These are phyloP conservation scores for Exophiala dermatitidis DNA, from an alignment of 2,329 filamentous ascomycete species.

Conservation along the genomic window DNA sequence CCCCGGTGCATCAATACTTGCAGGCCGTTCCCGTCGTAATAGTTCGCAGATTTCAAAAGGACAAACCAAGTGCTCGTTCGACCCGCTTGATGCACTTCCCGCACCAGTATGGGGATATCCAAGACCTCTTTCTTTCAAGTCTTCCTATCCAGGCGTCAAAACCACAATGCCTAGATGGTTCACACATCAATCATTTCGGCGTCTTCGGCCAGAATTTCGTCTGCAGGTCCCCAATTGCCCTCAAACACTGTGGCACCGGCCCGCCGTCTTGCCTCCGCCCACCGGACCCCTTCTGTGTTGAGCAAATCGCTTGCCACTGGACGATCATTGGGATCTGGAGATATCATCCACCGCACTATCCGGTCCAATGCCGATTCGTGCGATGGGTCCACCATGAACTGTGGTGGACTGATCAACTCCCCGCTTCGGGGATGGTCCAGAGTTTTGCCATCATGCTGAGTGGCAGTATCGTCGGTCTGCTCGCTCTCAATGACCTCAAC, in stretches of 20 bases:
- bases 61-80: neutral
- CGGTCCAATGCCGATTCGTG: conserved; percentile 72
- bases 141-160: conserved; percentile 14
- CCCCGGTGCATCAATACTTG: neutral
- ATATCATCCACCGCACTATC: conserved; percentile 82
- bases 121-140: neutral
- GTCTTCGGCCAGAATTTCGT: conserved; percentile 52
- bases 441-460: conserved; percentile 29
- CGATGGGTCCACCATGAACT: conserved; percentile 76
- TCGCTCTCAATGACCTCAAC: conserved; percentile 30
- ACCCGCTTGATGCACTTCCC: neutral
- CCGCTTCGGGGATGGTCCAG: conserved; percentile 38
- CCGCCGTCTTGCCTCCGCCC: conserved; percentile 68
- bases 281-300: conserved; percentile 64
- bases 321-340: conserved; percentile 63
- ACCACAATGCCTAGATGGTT: conserved; percentile 23
- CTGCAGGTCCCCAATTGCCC: conserved; percentile 84
- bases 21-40: conserved; percentile 6
- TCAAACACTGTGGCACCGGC: conserved; percentile 93
- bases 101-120: neutral
- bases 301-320: conserved; percentile 70
- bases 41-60: neutral
- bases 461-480: conserved; percentile 17
- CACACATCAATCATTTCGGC: conserved; percentile 59
- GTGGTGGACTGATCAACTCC: conserved; percentile 63